Evolutionary conservation across 139 green algal genomes (phyloP), one percentile per base, ranked within the genome.

Genomic region (Ulvella scutata): DNA sequence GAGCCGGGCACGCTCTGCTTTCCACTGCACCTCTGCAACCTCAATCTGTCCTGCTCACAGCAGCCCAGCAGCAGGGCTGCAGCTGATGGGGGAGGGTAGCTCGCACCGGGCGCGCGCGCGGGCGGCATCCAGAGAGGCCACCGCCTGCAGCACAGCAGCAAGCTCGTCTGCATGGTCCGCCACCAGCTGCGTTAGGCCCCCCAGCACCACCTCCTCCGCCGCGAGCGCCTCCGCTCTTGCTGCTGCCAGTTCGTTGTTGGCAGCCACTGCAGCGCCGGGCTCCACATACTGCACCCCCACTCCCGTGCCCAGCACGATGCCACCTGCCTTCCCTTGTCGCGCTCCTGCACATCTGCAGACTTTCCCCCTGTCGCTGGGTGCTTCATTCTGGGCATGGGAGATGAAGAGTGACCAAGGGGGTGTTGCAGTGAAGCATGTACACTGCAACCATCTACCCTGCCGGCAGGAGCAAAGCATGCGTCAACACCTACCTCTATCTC

Each of bases 141-240:
- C 77, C 62, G 73, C 38, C 75, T 85, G 73, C 43, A 75, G 38
- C 44, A 81, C 73, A 17, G 20, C 61, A 43, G 82, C 61, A 3
- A 84, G 76, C 72, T 87, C 82, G 0, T 79, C 62, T 73, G 82
- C 43, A 9, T 77, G 43, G 9, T 78, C 82, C 81, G 87, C 81
- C 3, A 89, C 72, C 26, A 60, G 61, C 0, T 77, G 83, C 7
- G 86, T 94, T 72, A 97, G 80, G 21, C 74, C 35, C 84, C 82
- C 93, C 74, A 96, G 81, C 62, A 95, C 89, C 1, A 80, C 75
- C 74, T 96, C 88, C 79, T 94, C 89, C 1, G 91, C 90, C 2
- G 84, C 77, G 43, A 76, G 76, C 60, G 85, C 80, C 79, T 92
- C 85, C 0, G 79, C 88, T 34, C 78, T 73, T 0, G 87, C 89